Evolutionary conservation across 176 grass and related monocot species (phyloP).

Genomic region (Hordeum vulgare): DNA sequence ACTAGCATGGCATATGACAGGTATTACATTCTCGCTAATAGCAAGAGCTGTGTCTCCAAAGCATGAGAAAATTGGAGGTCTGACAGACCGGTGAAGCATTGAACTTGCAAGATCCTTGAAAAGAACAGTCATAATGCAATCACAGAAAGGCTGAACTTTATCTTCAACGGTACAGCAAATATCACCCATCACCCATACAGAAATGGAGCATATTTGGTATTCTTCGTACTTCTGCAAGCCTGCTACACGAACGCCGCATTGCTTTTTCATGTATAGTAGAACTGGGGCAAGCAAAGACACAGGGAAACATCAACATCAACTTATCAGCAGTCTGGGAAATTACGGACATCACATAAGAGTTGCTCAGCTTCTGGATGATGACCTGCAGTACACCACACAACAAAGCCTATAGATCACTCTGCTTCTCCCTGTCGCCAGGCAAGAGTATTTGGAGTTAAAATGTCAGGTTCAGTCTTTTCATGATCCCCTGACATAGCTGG

Average conservation of each 20-base stretch:
- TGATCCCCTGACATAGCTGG: conserved; percentile 69
- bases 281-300: conserved; percentile 75
- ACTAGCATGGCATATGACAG: conserved; percentile 57
- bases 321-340: conserved; percentile 59
- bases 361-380: conserved; percentile 72
- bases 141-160: conserved; percentile 63
- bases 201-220: conserved; percentile 83
- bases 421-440: conserved; percentile 73
- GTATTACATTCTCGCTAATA: conserved; percentile 76
- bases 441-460: conserved; percentile 59
- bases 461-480: conserved; percentile 60
- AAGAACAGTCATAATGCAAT: conserved; percentile 73
- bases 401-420: conserved; percentile 74
- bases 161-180: conserved; percentile 75
- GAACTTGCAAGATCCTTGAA: conserved; percentile 66
- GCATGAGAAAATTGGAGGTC: conserved; percentile 69
- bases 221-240: conserved; percentile 85
- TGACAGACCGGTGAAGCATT: conserved; percentile 66
- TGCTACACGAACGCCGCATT: conserved; percentile 70
- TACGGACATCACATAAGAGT: conserved; percentile 43
- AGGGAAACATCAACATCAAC: conserved; percentile 74
- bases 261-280: conserved; percentile 86
- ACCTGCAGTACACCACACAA: conserved; percentile 81
- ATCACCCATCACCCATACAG: conserved; percentile 76
- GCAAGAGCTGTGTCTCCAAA: conserved; percentile 88